Conservation (phyloP, 352 stramenopile species). For the Phytophthora pinifolia region DNA sequence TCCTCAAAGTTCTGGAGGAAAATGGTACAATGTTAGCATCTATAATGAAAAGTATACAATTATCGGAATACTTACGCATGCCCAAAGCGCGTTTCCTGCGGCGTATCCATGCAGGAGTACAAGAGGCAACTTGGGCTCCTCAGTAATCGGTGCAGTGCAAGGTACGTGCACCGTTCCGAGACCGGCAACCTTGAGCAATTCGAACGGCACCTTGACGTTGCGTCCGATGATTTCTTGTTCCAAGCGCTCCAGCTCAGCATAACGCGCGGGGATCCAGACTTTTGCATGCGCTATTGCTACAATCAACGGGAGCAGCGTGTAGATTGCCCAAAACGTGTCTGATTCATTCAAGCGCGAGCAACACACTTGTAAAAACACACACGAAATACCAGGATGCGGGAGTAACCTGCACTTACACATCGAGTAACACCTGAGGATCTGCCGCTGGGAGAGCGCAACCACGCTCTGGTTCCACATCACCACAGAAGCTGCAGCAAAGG, state of each 20-base stretch:
- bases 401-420: slow-evolving; percentile 29
- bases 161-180: slow-evolving; percentile 68
- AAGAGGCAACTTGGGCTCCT: slow-evolving; percentile 28
- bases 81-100: slow-evolving; percentile 67
- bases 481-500: background rate
- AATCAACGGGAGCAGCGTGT: slow-evolving; percentile 33
- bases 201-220: slow-evolving; percentile 46
- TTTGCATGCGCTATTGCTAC: slow-evolving; percentile 40
- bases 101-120: slow-evolving; percentile 70
- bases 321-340: slow-evolving; percentile 37
- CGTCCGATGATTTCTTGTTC: slow-evolving; percentile 45
- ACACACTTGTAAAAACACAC: background rate
- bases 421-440: slow-evolving; percentile 26
- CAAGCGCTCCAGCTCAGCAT: slow-evolving; percentile 45
- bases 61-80: slow-evolving; percentile 43
- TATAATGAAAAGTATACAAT: background rate
- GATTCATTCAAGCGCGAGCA: background rate
- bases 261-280: slow-evolving; percentile 52
- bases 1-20: slow-evolving; percentile 68
- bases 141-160: slow-evolving; percentile 28
- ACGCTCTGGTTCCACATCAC: slow-evolving; percentile 9
- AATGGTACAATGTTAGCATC: background rate
- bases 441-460: slow-evolving; percentile 33
- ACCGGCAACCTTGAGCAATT: slow-evolving; percentile 52
- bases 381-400: background rate